These are phyloP conservation scores for Suillus subalutaceus DNA, from an alignment of 768 basidiomycete species.

Conservation along the genomic window DNA sequence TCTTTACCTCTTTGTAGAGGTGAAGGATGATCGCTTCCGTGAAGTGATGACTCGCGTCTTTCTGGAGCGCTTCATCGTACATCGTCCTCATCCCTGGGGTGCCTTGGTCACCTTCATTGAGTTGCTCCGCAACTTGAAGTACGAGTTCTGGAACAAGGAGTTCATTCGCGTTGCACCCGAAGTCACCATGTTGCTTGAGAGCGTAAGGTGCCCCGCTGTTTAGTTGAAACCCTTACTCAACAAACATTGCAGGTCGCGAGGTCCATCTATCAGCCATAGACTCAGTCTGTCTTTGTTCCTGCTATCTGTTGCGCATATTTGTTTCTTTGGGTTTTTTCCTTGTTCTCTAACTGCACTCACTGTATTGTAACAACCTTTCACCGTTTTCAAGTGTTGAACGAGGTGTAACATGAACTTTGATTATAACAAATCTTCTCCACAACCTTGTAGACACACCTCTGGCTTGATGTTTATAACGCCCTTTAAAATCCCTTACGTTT, in stretches of 20 bases:
- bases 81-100: constrained; percentile 97
- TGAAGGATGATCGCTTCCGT: constrained; percentile 74
- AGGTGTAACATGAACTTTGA: constrained; percentile 54
- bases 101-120: constrained; percentile 93
- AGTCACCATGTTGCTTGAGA: constrained; percentile 82
- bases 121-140: constrained; percentile 86
- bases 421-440: constrained; percentile 26
- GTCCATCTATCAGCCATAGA: constrained; percentile 80
- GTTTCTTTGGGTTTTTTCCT: constrained; percentile 60
- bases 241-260: constrained; percentile 59
- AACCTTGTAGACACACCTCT: constrained; percentile 8
- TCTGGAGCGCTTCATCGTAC: constrained; percentile 90
- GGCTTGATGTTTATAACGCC: constrained; percentile 12
- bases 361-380: constrained; percentile 79
- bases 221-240: constrained; percentile 15
- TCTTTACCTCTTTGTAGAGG: constrained; percentile 83
- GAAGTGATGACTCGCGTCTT: constrained; percentile 89
- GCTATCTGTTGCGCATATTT: constrained; percentile 85
- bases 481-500: constrained; percentile 26
- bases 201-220: constrained; percentile 51
- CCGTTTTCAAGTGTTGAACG: constrained; percentile 61
- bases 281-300: constrained; percentile 58
- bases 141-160: constrained; percentile 89
- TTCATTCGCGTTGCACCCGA: constrained; percentile 86
- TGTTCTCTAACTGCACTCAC: constrained; percentile 53